Evolutionary conservation across 2,329 filamentous ascomycete genomes (phyloP), one percentile per base, ranked within the genome.

Genomic region (Achaetomium macrosporum): DNA sequence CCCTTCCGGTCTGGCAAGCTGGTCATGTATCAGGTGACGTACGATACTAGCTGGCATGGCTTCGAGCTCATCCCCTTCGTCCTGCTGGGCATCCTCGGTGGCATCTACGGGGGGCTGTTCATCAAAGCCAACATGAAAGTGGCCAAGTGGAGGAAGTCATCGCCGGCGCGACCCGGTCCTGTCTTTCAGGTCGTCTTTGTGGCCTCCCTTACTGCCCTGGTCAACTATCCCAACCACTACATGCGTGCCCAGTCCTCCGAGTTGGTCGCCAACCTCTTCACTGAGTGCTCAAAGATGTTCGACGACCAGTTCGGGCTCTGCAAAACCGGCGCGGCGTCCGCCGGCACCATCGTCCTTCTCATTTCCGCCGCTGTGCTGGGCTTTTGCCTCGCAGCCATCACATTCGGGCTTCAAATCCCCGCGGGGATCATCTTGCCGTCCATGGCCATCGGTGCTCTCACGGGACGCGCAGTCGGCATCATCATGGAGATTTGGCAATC

Each of bases 141-240:
- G 37, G 87, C 90, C 2, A 76, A 79, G 61, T 95, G 89, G 84
- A 88, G 91, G 64, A 87, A 87, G 64, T 77, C 82, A 7, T 69
- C 70, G 15, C 71, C 77, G 15, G 83, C 82, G 66, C 81, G 90
- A 15, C 83, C 86, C 31, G 81, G 81, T 5, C 91, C 93, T 2
- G 75, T 96, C 29, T 69, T 79, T 13, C 91, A 97, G 71, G 92
- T 97, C 10, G 72, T 86, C 19, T 70, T 83, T n/a, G 82, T 96
- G 20, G 84, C 92, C 5, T 73, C 91, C 40, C 66, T 96, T 19
- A 96, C 91, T 1, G 90, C 92, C 1, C 68, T 97, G 42, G 81
- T 97, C 69, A 96, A 96, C 73, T 99, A 90, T 63, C 93, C 93
- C 11, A 95, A 96, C 70, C 85, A 90, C 51, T 97, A 96, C 70